Evolutionary conservation across 306 rosid species (phyloP), one percentile per base, ranked within the genome.

Genomic region (Abrus precatorius): DNA sequence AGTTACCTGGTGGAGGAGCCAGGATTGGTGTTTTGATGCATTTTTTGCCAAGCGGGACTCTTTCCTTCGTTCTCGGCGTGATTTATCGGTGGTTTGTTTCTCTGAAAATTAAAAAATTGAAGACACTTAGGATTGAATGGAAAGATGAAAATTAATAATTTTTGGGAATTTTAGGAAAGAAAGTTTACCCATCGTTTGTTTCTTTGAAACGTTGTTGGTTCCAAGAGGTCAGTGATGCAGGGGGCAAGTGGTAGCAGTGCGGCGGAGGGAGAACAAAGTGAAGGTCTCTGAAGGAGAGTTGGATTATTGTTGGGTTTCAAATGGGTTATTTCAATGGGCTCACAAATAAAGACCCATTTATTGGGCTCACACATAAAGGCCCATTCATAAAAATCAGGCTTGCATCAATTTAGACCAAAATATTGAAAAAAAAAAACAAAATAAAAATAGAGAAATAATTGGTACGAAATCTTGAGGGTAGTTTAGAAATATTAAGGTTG

Each of bases 11-110:
- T 67, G 84, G 33, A 71, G 87, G 59, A 91, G 91, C 90, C 92
- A 85, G 14, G 88, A 84, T 61, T 89, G 84, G 63, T 85, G 85
- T 48, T 82, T 91, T 10, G 81, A 76, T 8, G 88, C 86, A 77
- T 86, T 91, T 76, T 88, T 91, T 1, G 74, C 87, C 77, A 79
- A 76, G 14, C 93, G 93, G 59, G 94, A 86, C 64, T 91, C 94
- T 79, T 92, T 92, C 61, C 95, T 85, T 40, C 80, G 87, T 75
- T 91, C 92, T 54, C 91, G 80, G 13, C 92, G 93, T 11, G 97
- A 86, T 70, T 86, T 88, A 54, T 85, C 90, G 12, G 45, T 33
- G 2, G 70, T 38, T 72, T 78, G 68, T 48, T 75, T 78, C 55
- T 30, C 89, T 84, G 81, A 54, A 69, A 50, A 52, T 47, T 33